Evolutionary conservation across 148 eudicot species (phyloP).

Genomic region (Oxyria digyna): DNA sequence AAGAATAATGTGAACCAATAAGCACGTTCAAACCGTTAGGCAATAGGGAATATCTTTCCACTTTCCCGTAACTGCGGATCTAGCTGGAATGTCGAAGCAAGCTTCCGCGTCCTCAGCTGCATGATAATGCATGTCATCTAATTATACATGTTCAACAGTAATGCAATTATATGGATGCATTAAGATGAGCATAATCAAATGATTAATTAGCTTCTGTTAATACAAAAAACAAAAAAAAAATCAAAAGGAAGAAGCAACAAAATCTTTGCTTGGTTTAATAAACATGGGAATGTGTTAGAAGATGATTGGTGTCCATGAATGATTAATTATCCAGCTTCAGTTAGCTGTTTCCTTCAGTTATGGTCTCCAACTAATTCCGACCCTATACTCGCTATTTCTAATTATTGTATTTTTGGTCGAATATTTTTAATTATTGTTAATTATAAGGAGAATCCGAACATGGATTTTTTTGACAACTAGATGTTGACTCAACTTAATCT

Average conservation of each 20-base stretch:
- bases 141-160: neutral
- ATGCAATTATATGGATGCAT: neutral
- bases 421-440: no score
- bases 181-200: neutral
- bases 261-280: neutral
- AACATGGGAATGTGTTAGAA: neutral
- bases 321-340: constrained; percentile 1
- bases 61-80: neutral
- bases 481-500: no score
- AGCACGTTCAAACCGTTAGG: constrained; percentile 3
- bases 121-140: neutral
- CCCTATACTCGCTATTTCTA: neutral
- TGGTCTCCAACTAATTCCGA: neutral
- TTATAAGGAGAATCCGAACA: neutral
- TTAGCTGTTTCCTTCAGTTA: constrained; percentile 6
- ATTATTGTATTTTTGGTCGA: no score
- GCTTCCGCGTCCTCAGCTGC: neutral
- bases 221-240: neutral
- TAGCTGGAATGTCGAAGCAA: constrained; percentile 3
- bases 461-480: neutral
- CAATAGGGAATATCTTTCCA: neutral
- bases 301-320: neutral
- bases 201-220: neutral
- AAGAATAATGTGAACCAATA: neutral
- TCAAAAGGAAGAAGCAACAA: neutral